Evolutionary conservation across 2,329 filamentous ascomycete species (phyloP), one percentile per base, ranked within the genome.

Genomic region (Westerdykella ornata): DNA sequence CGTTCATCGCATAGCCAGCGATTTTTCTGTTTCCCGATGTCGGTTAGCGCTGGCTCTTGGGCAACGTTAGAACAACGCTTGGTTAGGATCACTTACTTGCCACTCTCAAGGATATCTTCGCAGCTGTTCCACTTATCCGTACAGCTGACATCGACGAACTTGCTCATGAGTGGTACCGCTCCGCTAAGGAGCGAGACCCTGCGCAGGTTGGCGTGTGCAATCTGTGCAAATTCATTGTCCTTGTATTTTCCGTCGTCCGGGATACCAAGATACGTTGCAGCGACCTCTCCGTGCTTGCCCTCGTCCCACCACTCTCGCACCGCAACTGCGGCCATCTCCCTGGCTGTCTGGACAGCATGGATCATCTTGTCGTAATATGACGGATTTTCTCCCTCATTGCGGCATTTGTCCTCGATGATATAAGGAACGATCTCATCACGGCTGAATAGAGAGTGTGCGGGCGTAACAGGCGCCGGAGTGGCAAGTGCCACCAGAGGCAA

Each of bases 251-350:
- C 37, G 13, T 32, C 19, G 13, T 39, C 17, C 5, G 26, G 37
- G 29, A 39, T 39, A 16, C n/a, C 37, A 32, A 39, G 37, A 33
- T 39, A 39, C 13, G 26, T 18, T 5, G 16, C 37, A 7, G 37
- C 37, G 13, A 16, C 29, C 6, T 39, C 37, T 4, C 29, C 15
- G 16, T 39, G 37, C 37, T 39, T 32, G 26, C 37, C 37, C 26
- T 39, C 26, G 19, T 39, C 37, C 37, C 37, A 39, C 37, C 37
- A 39, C 22, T 39, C 37, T n/a, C 16, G 32, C 8, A 39, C 14
- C 8, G 29, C 37, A 8, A 16, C 8, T 20, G 16, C 34, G 5
- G 29, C 37, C 26, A 39, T 32, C 13, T 11, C 29, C 5, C 29
- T n/a, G 13, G 37, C 37, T 6, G 19, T 19, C 17, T 33, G 16